Conservation (phyloP, 2,329 filamentous ascomycete species). For the Aspergillus pseudotamarii region DNA sequence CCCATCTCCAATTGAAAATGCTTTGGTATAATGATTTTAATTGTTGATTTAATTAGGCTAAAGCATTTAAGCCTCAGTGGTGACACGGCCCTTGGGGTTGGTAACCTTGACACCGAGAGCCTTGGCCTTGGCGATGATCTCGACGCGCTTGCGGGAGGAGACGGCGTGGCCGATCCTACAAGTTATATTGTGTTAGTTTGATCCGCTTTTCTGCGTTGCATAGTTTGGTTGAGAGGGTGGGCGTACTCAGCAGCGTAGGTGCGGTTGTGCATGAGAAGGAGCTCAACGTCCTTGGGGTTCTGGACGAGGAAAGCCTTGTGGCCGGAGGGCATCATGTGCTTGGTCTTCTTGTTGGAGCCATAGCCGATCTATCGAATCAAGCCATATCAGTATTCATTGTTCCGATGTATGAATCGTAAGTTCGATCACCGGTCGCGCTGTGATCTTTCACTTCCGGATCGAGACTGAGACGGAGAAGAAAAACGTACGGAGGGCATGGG, state of each 20-base stretch:
- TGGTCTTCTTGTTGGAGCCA: constrained; percentile 99
- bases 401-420: neutral
- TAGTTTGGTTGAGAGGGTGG: neutral
- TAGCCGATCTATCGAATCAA: constrained; percentile 77
- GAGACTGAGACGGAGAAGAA: neutral
- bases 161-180: constrained; percentile 93
- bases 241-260: constrained; percentile 97
- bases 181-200: neutral
- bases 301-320: constrained; percentile 99
- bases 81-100: constrained; percentile 98
- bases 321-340: constrained; percentile 97
- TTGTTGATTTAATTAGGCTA: constrained; percentile 42
- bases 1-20: constrained; percentile 8
- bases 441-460: neutral
- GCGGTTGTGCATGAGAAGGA: constrained; percentile 99
- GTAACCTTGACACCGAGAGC: constrained; percentile 99
- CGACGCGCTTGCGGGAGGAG: constrained; percentile 97
- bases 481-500: constrained; percentile 94
- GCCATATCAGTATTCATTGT: constrained; percentile 4
- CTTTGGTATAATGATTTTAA: constrained; percentile 21
- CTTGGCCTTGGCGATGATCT: constrained; percentile 97
- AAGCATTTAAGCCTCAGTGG: constrained; percentile 75
- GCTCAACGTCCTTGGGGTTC: constrained; percentile 94
- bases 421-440: neutral
- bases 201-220: neutral